Conservation (phyloP, 176 grass and related monocot species). For the Pontederia paniculata region DNA sequence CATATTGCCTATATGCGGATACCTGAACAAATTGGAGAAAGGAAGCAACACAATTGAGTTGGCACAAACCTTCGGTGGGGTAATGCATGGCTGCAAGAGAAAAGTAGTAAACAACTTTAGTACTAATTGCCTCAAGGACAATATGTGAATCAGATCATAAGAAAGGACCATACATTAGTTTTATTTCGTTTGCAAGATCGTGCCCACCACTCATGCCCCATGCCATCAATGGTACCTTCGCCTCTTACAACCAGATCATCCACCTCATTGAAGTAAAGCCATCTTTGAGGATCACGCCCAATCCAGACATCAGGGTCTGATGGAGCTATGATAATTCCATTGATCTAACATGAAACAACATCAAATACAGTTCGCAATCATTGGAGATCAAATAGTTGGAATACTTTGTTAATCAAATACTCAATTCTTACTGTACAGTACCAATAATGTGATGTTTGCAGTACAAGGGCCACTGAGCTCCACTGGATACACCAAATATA, state of each 20-base stretch:
- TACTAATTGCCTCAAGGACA: not conserved
- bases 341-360: slow-evolving; percentile 18
- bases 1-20: not conserved
- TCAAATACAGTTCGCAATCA: too few species aligned
- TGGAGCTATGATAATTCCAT: slow-evolving; percentile 43
- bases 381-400: too few species aligned
- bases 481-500: slow-evolving; percentile 43
- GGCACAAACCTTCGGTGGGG: too few species aligned
- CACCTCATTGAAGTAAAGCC: slow-evolving; percentile 53
- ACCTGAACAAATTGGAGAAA: not conserved
- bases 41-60: not conserved
- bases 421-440: slow-evolving; percentile 6
- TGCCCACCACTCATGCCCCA: slow-evolving; percentile 71
- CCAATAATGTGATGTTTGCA: slow-evolving; percentile 51
- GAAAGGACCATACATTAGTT: slow-evolving; percentile 17
- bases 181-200: slow-evolving; percentile 59
- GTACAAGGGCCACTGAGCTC: slow-evolving; percentile 59
- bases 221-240: slow-evolving; percentile 64
- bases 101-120: too few species aligned
- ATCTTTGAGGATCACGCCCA: slow-evolving; percentile 40
- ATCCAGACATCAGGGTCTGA: slow-evolving; percentile 45
- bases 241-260: slow-evolving; percentile 41
- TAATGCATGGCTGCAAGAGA: too few species aligned
- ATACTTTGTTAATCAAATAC: not conserved
- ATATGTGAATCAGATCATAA: too few species aligned